Percentiles rank a stretch among this genome's conserved stretches.
Conservation (phyloP, 495 filamentous ascomycete species). For the Penicillium bovifimosum region DNA sequence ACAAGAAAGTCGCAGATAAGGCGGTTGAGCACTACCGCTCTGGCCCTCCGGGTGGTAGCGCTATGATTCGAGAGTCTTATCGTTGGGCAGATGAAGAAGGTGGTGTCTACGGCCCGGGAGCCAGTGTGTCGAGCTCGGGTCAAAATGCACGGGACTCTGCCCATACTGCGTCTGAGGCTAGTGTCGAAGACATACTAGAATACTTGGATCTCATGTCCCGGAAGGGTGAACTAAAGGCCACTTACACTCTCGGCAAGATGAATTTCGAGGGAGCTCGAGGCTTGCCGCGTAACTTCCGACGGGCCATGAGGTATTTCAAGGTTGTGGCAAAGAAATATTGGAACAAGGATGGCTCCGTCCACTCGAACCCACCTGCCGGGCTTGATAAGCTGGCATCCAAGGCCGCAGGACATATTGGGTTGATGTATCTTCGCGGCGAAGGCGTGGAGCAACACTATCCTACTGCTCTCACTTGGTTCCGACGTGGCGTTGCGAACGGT, state of each 20-base stretch:
- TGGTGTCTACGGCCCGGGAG: constrained; percentile 91
- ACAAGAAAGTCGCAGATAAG: constrained; percentile 91
- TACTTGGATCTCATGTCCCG: constrained; percentile 90
- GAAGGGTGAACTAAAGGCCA: constrained; percentile 89
- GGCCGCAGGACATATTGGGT: constrained; percentile 83
- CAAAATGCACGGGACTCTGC: constrained; percentile 68
- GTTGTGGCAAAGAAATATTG: constrained; percentile 81
- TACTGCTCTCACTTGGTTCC: constrained; percentile 80
- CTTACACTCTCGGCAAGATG: constrained; percentile 79
- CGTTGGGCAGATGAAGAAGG: constrained; percentile 79
- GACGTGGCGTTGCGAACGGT: constrained; percentile 68
- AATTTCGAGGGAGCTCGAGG: constrained; percentile 84
- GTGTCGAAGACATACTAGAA: constrained; percentile 89
- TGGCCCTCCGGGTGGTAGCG: constrained; percentile 84
- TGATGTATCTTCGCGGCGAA: constrained; percentile 91
- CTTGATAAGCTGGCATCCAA: constrained; percentile 83
- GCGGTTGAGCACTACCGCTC: constrained; percentile 78
- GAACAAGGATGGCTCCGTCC: constrained; percentile 65
- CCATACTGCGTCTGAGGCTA: constrained; percentile 68
- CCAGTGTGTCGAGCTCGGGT: constrained; percentile 87
- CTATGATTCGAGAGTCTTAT: constrained; percentile 69
- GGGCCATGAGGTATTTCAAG: constrained; percentile 78
- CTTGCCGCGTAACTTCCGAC: constrained; percentile 63
- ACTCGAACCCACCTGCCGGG: constrained; percentile 44
- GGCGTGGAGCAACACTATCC: constrained; percentile 75